These are phyloP conservation scores for Quercus rubra DNA, from an alignment of 306 rosid genomes.

Conservation along the genomic window DNA sequence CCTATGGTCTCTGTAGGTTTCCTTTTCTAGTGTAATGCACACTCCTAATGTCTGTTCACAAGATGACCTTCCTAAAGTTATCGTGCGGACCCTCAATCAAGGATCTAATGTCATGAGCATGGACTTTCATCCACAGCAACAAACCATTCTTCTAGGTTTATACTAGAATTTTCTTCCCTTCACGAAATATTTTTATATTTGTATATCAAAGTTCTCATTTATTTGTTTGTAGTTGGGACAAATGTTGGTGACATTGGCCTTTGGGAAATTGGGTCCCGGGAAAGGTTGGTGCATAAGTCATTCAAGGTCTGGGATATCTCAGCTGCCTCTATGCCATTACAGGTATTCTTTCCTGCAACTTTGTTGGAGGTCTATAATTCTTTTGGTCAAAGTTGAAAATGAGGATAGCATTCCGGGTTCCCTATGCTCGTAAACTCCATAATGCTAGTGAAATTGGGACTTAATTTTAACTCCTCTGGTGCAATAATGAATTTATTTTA, in stretches of 20 bases:
- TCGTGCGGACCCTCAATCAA: slow-evolving; percentile 37
- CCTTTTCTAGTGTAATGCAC: slow-evolving; percentile 45
- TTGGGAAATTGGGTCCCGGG: slow-evolving; percentile 45
- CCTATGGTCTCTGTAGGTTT: slow-evolving; percentile 27
- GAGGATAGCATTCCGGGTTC: not conserved
- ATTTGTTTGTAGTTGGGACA: slow-evolving; percentile 37
- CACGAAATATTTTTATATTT: not conserved
- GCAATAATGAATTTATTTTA: slow-evolving; percentile 1
- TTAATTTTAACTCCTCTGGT: not conserved
- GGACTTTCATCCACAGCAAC: slow-evolving; percentile 43
- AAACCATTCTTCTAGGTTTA: slow-evolving; percentile 42
- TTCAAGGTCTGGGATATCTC: slow-evolving; percentile 44
- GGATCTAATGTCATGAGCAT: slow-evolving; percentile 47
- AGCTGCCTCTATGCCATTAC: slow-evolving; percentile 31
- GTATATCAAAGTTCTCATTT: not conserved
- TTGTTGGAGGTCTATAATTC: not conserved
- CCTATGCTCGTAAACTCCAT: not conserved
- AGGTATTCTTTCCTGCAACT: slow-evolving; percentile 17
- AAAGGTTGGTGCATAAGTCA: slow-evolving; percentile 35
- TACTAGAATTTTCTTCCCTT: not conserved
- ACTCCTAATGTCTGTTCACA: slow-evolving; percentile 34
- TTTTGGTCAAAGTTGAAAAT: not conserved
- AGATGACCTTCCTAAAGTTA: slow-evolving; percentile 43
- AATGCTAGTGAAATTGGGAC: not conserved
- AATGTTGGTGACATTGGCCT: slow-evolving; percentile 48